Evolutionary conservation across 352 stramenopile species (phyloP).

Genomic region (Globisporangium megalacanthum): DNA sequence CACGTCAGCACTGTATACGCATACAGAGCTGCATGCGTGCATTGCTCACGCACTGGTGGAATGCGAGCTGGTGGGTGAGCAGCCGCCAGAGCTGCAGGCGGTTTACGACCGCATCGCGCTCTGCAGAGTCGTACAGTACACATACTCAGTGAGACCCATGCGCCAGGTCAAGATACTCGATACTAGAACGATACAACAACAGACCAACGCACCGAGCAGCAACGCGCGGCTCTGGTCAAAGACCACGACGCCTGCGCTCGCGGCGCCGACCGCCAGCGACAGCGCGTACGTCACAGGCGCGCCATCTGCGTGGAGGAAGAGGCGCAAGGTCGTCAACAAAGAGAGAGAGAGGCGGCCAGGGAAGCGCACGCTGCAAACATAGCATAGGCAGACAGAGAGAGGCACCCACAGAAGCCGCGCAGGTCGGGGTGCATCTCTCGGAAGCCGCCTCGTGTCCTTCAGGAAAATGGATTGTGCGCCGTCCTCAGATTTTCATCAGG

Average conservation of each 20-base stretch:
- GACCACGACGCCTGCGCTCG: conserved; percentile 60
- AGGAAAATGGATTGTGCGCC: too few species aligned
- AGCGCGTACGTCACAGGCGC: conserved; percentile 77
- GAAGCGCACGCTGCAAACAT: background rate
- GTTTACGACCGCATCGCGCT: conserved; percentile 49
- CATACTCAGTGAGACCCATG: background rate
- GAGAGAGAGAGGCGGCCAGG: background rate
- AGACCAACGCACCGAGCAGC: conserved; percentile 22
- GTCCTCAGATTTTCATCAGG: too few species aligned
- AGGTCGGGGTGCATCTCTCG: conserved; percentile 64
- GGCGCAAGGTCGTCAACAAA: background rate
- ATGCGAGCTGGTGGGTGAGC: conserved; percentile 62
- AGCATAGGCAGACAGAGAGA: conserved; percentile 53
- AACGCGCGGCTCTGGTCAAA: conserved; percentile 53
- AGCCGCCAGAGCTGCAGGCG: conserved; percentile 70
- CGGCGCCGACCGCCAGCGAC: conserved; percentile 56
- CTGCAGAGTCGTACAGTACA: conserved; percentile 9
- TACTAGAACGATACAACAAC: background rate
- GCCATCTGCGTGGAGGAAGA: conserved; percentile 35
- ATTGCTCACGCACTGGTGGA: conserved; percentile 38
- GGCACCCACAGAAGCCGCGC: conserved; percentile 77
- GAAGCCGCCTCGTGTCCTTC: too few species aligned
- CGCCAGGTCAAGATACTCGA: too few species aligned
- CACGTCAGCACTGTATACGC: background rate
- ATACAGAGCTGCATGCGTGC: background rate